Evolutionary conservation across 2,329 filamentous ascomycete genomes (phyloP), one percentile per base, ranked within the genome.

Genomic region (Aspergillus amoenus): DNA sequence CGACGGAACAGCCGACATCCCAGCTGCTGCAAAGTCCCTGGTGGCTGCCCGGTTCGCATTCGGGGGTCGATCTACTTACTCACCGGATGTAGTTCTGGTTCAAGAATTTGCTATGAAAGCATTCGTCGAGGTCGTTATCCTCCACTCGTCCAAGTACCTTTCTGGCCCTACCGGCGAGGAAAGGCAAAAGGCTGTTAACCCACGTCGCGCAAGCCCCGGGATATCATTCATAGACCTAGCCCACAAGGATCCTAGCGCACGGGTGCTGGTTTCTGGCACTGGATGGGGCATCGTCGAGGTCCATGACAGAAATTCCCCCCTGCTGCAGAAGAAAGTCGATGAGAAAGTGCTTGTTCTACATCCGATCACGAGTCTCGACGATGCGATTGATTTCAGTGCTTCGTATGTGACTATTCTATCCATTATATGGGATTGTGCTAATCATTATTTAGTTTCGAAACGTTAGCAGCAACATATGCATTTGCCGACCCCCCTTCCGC

Each of bases 41-140:
- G 78, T 82, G 0, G 73, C 72, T 0, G 83, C 85, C 1, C 76
- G 84, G 2, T 83, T 87, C 62, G 71, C 73, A 13, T 83, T 85
- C 30, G 75, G 80, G 1, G 84, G 84, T 2, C 75, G 70, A 2
- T 87, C 84, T 1, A 78, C 84, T 0, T 88, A 87, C 64, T 81
- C 84, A 0, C 86, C 86, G 0, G 85, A 88, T 63, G 30, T 87
- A 0, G 81, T 88, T 0, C 70, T 88, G 0, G 84, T 88, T n/a
- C 86, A 88, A 58, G 85, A 88, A 60, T 88, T 81, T 57, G 75
- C 79, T 3, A 82, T 82, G 71, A 76, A 81, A 54, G 75, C 78
- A 0, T 86, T 88, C 61, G 67, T 84, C 0, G 76, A 81, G 46
- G 79, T 80, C 0, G 76, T 80, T 4, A 68, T 79, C 13, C 71